phyloP scores from a whole-genome alignment of 495 filamentous ascomycete genomes.

The Tirmania nivea region DNA sequence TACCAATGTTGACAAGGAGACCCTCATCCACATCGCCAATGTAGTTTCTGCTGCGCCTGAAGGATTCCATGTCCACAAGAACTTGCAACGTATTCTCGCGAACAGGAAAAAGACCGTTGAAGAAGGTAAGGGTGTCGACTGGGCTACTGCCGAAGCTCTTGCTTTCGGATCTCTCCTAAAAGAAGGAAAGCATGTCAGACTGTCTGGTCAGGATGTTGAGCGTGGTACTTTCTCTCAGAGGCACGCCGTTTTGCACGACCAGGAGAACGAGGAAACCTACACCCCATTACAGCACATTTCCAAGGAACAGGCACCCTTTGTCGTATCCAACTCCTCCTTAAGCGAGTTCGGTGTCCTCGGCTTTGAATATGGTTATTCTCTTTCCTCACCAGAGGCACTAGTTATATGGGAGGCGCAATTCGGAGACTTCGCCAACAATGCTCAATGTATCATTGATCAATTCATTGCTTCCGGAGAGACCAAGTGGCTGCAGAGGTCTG shows the following conservation, averaged over 20 bases:
- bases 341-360: slow-evolving; percentile 89
- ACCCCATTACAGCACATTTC: slow-evolving; percentile 77
- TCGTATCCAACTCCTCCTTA: slow-evolving; percentile 91
- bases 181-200: slow-evolving; percentile 88
- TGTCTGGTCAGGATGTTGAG: slow-evolving; percentile 97
- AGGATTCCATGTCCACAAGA: slow-evolving; percentile 71
- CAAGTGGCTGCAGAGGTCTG: slow-evolving; percentile 96
- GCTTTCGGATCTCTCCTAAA: slow-evolving; percentile 78
- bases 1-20: slow-evolving; percentile 50
- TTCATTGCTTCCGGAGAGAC: slow-evolving; percentile 93
- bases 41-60: slow-evolving; percentile 56
- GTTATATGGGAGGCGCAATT: slow-evolving; percentile 99
- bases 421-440: slow-evolving; percentile 98
- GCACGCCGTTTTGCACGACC: slow-evolving; percentile 91
- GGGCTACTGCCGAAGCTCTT: slow-evolving; percentile 89
- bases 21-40: slow-evolving; percentile 55
- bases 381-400: slow-evolving; percentile 86
- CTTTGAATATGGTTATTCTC: slow-evolving; percentile 96
- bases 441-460: slow-evolving; percentile 96
- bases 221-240: slow-evolving; percentile 98
- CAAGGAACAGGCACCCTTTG: slow-evolving; percentile 77
- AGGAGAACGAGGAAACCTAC: slow-evolving; percentile 77
- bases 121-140: slow-evolving; percentile 89
- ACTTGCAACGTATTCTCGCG: slow-evolving; percentile 86
- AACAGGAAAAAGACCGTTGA: slow-evolving; percentile 78